Evolutionary conservation across 164 flowering plant species (phyloP), one percentile per base, ranked within the genome.

Genomic region (Tetracentron sinense): DNA sequence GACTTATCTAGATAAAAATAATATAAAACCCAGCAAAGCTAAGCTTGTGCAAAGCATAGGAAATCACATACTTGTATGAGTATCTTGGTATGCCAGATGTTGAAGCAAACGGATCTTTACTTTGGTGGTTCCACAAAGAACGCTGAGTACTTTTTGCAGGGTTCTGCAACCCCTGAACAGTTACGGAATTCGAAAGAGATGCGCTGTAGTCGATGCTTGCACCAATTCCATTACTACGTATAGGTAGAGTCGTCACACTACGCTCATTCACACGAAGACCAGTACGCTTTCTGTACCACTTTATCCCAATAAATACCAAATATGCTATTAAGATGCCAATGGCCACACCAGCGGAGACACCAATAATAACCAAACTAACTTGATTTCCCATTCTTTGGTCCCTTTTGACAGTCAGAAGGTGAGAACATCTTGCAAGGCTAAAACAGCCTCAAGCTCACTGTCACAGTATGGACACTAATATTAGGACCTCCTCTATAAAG

Each of bases 41-140:
- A 15, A 35, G 42, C 15, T 22, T 55, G 23, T 12, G 29, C n/a
- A 56, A 42, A 28, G n/a, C 12, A 54, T 16, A 17, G n/a, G 0
- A 63, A 50, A 53, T 29, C 23, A 79, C 89, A 52, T 83, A 93
- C 99, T 92, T 95, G 92, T 90, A 92, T 7, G 78, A 64, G 81
- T 95, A 90, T 80, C 78, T 85, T 42, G 80, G 87, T 46, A 92
- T 73, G 68, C 97, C 95, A 42, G 97, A 83, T 25, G 74, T 69
- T 31, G 99, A 85, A 74, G 77, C 70, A 63, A 83, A 56, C 1
- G 63, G 69, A 63, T 88, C 91, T 73, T 86, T 87, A 64, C 63
- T 78, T 17, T 77, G 83, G 66, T 67, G 75, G 60, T 73, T 81
- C 97, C 92, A 82, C 90, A 85, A 78, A 42, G 81, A 75, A 53